Evolutionary conservation across 768 basidiomycete genomes (phyloP).

Genomic region (Sarcomyxa edulis): DNA sequence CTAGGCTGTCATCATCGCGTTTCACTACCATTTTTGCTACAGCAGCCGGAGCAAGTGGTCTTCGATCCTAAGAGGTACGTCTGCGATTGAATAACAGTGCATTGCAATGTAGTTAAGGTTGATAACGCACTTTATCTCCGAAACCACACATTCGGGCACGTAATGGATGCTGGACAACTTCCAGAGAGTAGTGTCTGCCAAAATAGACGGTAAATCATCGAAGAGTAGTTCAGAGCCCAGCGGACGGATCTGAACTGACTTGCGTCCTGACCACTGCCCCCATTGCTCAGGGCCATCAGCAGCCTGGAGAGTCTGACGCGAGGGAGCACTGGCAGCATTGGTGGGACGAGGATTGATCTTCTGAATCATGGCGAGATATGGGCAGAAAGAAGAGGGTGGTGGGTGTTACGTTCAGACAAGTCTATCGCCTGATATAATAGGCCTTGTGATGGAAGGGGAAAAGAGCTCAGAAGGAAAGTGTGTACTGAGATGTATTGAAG

Average conservation of each 20-base stretch:
- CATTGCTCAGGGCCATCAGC: constrained; percentile 51
- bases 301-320: constrained; percentile 25
- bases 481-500: no score
- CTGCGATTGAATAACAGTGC: constrained; percentile 9
- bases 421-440: no score
- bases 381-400: no score
- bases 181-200: constrained; percentile 72
- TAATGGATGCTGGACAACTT: constrained; percentile 83
- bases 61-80: constrained; percentile 62
- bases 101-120: constrained; percentile 11
- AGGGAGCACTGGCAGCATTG: constrained; percentile 21
- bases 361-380: no score
- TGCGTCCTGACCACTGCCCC: constrained; percentile 66
- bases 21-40: constrained; percentile 79
- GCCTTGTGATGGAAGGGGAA: no score
- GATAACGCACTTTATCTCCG: constrained; percentile 75
- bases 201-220: constrained; percentile 9
- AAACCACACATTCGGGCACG: constrained; percentile 96
- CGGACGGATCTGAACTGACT: constrained; percentile 36
- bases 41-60: constrained; percentile 88
- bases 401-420: no score
- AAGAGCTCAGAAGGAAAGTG: no score
- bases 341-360: constrained; percentile 46
- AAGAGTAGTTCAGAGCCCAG: constrained; percentile 4
- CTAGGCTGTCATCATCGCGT: constrained; percentile 57